Base-by-base conservation (phyloP, 768 basidiomycete genomes). In the Lanmaoa pseudosensibilis region DNA sequence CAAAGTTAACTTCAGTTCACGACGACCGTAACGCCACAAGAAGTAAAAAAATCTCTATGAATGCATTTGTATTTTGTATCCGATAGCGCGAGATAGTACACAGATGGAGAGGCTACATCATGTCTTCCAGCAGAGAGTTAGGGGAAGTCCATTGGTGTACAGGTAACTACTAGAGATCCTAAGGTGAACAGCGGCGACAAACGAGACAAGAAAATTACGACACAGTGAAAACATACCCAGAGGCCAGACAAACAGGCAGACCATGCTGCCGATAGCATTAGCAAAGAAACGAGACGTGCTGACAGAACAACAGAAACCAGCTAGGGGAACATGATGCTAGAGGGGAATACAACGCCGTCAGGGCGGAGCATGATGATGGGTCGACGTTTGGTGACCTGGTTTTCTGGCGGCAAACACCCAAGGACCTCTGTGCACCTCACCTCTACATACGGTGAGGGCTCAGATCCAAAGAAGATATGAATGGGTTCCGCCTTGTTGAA, bases 271-370 rank as follows among this genome's bases (percentile, higher is more conserved):
- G 45, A 68, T 61, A 67, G 62, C 62, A 46, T 65, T 61, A 60
- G 5, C 57, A 48, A 56, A 32, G 21, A 58, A 53, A 58, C 65
- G 33, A 61, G 51, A 60, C 52, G 36, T 58, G 60, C 58, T 37
- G 33, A 59, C 48, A 59, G 47, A 50, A 50, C 48, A 39, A 46
- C 38, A 13, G 10, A 38, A 47, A 55, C 38, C 52, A 44, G 73
- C 80, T 83, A 92, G 36, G 90, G 90, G 78, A 91, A 92, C 81
- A 87, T 82, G 33, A 84, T 80, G 65, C 78, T 85, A 25, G 91
- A 91, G 8, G 92, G 93, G 78, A 92, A 92, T 51, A 94, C 87
- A 57, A 94, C 84, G 45, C 92, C 92, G 66, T 95, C 92, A 11
- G 83, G 81, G 48, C 92, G 84, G 54, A 94, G 83, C 67, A 94